Base-by-base conservation (phyloP, 495 filamentous ascomycete species). In the Choiromyces venosus region DNA sequence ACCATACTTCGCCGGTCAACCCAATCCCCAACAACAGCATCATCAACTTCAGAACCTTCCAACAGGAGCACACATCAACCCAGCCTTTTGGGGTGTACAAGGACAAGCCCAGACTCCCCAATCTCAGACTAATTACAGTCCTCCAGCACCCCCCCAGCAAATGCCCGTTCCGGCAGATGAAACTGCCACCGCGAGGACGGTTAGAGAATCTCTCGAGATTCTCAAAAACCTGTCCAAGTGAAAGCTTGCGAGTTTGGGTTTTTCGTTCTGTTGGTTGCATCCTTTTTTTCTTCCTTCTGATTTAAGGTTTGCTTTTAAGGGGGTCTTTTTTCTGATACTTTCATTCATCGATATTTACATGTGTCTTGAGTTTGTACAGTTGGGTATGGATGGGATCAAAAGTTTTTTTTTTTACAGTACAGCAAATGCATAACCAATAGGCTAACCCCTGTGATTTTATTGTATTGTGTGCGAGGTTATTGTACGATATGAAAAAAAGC, bases 51-150 rank as follows among this genome's bases (percentile, higher is more conserved):
- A 52, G 65, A 72, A 73, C 8, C 71, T 81, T 33, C 73, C 76
- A 36, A 74, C 79, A 37, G 88, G 87, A 40, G 84, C 87, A 1
- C 89, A 89, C 69, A 85, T 92, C 74, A 91, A 90, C 70, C 90
- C 90, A 8, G 85, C 87, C 0, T 90, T 92, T 82, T 85, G 91
- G 74, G 84, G 61, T 72, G 82, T 25, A 74, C 86, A 86, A 74
- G 83, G 86, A 68, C 82, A 82, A 40, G 25, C 25, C n/a, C 52
- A 61, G 10, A 10, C 52, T 25, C 19, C 52, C 52, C 52, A 61
- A 61, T 2, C 10, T 61, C 52, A 61, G 1, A 61, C 52, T 61
- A 61, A 61, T 29, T 61, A 29, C 52, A 61, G n/a, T 25, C 52
- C 52, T 25, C 52, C 52, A 61, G 52, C 52, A 29, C 52, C 4